Conservation (phyloP, 73 alveolate species). For the Tetrahymena elliotti region DNA sequence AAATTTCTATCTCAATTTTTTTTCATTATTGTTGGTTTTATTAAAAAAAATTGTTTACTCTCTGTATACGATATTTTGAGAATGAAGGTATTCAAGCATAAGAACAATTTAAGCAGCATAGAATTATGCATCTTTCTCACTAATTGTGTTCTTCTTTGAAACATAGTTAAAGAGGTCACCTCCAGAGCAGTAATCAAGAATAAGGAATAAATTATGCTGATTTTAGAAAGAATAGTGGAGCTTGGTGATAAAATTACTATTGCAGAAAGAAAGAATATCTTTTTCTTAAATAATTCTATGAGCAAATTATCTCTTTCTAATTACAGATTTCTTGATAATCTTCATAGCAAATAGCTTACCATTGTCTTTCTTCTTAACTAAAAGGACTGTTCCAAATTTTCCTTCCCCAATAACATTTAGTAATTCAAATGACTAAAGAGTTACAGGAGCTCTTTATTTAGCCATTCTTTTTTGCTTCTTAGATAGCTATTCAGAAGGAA, state of each 20-base stretch:
- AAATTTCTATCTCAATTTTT: background rate
- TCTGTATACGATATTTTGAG: slow-evolving; percentile 70
- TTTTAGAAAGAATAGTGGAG: slow-evolving; percentile 47
- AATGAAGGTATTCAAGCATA: slow-evolving; percentile 74
- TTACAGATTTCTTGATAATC: slow-evolving; percentile 55
- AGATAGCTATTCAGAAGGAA: background rate
- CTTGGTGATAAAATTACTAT: slow-evolving; percentile 18
- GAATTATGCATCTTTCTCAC: slow-evolving; percentile 68
- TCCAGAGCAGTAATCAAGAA: slow-evolving; percentile 82
- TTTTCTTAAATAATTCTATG: slow-evolving; percentile 55
- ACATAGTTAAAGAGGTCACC: slow-evolving; percentile 71
- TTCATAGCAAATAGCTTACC: slow-evolving; percentile 76
- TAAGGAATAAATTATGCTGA: slow-evolving; percentile 67
- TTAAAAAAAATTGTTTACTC: slow-evolving; percentile 37
- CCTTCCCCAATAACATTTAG: slow-evolving; percentile 69
- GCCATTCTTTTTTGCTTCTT: background rate
- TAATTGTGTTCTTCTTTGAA: slow-evolving; percentile 41
- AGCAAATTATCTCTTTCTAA: slow-evolving; percentile 52
- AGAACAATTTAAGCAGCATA: slow-evolving; percentile 68
- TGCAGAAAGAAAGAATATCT: slow-evolving; percentile 4
- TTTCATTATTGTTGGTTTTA: too few species aligned
- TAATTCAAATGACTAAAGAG: slow-evolving; percentile 57
- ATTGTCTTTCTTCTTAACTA: slow-evolving; percentile 61
- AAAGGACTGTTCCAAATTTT: slow-evolving; percentile 75
- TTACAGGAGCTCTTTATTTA: background rate